Conservation (phyloP, 768 basidiomycete species). For the Trametopsis cervina region DNA sequence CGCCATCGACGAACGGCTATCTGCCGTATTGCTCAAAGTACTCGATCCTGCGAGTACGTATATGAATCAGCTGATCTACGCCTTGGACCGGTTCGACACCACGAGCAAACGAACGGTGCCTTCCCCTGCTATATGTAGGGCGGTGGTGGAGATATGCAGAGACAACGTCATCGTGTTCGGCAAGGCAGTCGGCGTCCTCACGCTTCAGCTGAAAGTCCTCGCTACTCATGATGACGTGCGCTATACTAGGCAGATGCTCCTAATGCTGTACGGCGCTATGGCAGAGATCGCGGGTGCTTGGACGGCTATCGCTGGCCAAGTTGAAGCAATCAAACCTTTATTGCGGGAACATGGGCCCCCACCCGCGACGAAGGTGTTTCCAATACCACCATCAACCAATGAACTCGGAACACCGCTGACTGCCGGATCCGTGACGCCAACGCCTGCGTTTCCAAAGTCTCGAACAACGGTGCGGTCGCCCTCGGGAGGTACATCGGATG, state of each 20-base stretch:
- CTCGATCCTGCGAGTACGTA: slow-evolving; percentile 79
- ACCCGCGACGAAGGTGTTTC: slow-evolving; percentile 24
- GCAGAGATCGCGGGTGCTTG: slow-evolving; percentile 86
- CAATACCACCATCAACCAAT: slow-evolving; percentile 27
- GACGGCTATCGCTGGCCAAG: slow-evolving; percentile 65
- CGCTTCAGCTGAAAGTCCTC: slow-evolving; percentile 74
- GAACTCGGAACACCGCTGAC: slow-evolving; percentile 26
- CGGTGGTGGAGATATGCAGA: slow-evolving; percentile 74
- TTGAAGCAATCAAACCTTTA: slow-evolving; percentile 62
- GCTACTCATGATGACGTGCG: slow-evolving; percentile 74
- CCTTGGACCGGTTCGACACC: slow-evolving; percentile 87
- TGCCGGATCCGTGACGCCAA: neutral
- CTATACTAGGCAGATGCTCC: slow-evolving; percentile 77
- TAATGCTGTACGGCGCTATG: slow-evolving; percentile 84
- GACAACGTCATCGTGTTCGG: slow-evolving; percentile 80
- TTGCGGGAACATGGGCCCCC: slow-evolving; percentile 40
- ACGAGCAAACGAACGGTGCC: slow-evolving; percentile 65
- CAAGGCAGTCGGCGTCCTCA: slow-evolving; percentile 81
- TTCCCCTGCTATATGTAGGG: slow-evolving; percentile 63
- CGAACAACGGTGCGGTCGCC: slow-evolving; percentile 21
- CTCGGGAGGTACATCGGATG: slow-evolving; percentile 18
- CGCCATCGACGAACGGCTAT: slow-evolving; percentile 75
- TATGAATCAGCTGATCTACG: slow-evolving; percentile 78
- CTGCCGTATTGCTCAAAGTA: slow-evolving; percentile 74
- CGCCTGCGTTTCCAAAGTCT: slow-evolving; percentile 11